Evolutionary conservation across 2,329 filamentous ascomycete species (phyloP), one percentile per base, ranked within the genome.

Genomic region (Lachnellula cervina): DNA sequence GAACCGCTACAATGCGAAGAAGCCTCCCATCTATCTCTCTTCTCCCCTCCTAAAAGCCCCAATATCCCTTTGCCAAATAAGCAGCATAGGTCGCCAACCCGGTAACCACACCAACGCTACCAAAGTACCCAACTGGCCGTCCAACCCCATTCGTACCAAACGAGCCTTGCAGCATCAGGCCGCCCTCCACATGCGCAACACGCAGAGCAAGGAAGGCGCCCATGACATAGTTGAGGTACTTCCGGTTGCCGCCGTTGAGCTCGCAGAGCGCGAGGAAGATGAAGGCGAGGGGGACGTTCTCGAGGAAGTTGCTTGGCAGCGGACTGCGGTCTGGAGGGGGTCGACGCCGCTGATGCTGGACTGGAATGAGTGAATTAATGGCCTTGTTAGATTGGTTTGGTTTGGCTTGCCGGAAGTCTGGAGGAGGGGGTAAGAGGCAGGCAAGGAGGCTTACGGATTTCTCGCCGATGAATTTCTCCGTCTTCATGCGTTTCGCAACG

Each of bases 191-290:
- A 46, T 62, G 61, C 14, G 55, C 54, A 17, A 63, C 34, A 14
- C 56, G 37, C 34, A 59, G 17, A 9, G 52, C 61, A 2, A 63
- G 40, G 9, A 62, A 51, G 1, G 54, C 23, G 3, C 21, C 59
- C 59, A 60, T 57, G 16, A 44, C 19, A 23, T 62, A 60, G 42
- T 54, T 51, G 3, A 62, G 49, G 1, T 32, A 21, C 35, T 61
- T 58, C 1, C 53, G 38, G 21, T 56, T 55, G 5, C 57, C 58
- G 17, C 59, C 59, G 34, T 60, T 63, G 8, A 57, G 43, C 40
- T 82, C 77, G 59, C 77, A 73, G 35, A 76, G 77, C 45, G 79
- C 77, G 53, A 77, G 71, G 40, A 74, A 60, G 58, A 83, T 71
- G 64, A 84, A 81, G 19, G 77, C 70, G 37, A 77, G 51, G 14